Percentiles rank a stretch among this genome's conserved stretches.
phyloP scores from a whole-genome alignment of 148 eudicot species.

The Rheum nobile region DNA sequence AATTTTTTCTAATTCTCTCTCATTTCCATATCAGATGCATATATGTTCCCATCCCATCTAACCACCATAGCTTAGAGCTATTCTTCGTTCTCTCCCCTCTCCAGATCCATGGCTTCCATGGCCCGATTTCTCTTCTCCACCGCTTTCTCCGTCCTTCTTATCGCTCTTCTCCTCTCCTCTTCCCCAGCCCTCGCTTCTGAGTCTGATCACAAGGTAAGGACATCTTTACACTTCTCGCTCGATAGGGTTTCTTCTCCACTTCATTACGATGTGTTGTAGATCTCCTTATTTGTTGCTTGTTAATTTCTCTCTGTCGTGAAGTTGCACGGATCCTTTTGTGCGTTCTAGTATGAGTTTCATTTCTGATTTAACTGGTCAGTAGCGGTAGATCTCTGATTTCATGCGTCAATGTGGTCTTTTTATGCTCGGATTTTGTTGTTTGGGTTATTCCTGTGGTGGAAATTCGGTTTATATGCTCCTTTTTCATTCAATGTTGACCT shows the following conservation, averaged over 20 bases:
- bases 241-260: background rate
- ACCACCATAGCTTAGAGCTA: background rate
- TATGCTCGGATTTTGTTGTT: background rate
- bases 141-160: slow-evolving; percentile 2
- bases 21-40: background rate
- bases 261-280: background rate
- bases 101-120: slow-evolving; percentile 12
- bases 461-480: background rate
- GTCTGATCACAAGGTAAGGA: slow-evolving; percentile 13
- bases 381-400: background rate
- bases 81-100: background rate
- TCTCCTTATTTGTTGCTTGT: background rate
- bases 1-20: background rate
- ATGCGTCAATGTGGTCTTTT: background rate
- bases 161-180: background rate
- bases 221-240: background rate
- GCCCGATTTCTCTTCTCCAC: slow-evolving; percentile 8
- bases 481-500: background rate
- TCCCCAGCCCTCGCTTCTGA: slow-evolving; percentile 8
- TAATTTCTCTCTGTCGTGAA: background rate
- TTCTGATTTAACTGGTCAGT: background rate
- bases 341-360: background rate
- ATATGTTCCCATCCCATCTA: background rate
- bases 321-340: background rate
- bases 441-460: background rate